Evolutionary conservation across 768 basidiomycete species (phyloP).

Genomic region (Tylopilus vinaceipallidus): DNA sequence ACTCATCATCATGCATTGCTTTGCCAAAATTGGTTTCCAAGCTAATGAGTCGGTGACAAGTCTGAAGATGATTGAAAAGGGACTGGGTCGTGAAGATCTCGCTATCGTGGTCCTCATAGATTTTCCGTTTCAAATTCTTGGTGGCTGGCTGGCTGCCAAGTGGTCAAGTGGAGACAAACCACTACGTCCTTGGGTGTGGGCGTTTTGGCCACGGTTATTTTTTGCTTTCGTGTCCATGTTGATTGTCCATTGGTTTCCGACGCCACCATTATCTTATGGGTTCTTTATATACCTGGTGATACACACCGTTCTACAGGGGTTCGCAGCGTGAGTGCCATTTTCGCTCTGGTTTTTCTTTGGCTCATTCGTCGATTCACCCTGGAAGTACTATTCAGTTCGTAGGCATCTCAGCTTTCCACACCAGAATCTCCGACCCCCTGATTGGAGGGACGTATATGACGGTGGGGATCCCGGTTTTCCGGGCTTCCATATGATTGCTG

Average conservation of each 20-base stretch:
- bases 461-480: slow-evolving; percentile 42
- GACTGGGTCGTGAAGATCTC: slow-evolving; percentile 91
- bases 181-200: slow-evolving; percentile 83
- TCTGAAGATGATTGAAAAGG: slow-evolving; percentile 96
- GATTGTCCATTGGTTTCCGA: slow-evolving; percentile 84
- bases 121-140: slow-evolving; percentile 95
- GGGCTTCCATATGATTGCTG: slow-evolving; percentile 5
- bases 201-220: slow-evolving; percentile 83
- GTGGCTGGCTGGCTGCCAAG: slow-evolving; percentile 90
- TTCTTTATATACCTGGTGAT: slow-evolving; percentile 83
- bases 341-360: slow-evolving; percentile 1
- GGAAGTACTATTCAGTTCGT: slow-evolving; percentile 99
- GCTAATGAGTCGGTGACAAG: slow-evolving; percentile 90
- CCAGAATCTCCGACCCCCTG: slow-evolving; percentile 90
- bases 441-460: slow-evolving; percentile 99
- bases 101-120: slow-evolving; percentile 95
- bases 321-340: slow-evolving; percentile 65
- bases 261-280: slow-evolving; percentile 61
- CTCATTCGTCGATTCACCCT: slow-evolving; percentile 3
- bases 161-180: slow-evolving; percentile 84
- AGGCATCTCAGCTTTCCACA: slow-evolving; percentile 98
- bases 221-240: slow-evolving; percentile 72
- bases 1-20: slow-evolving; percentile 80
- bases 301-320: slow-evolving; percentile 80
- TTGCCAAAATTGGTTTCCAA: slow-evolving; percentile 93